Percentiles rank a stretch among this genome's conserved stretches.
Evolutionary conservation across 352 stramenopile genomes (phyloP).

Genomic region (Phytophthora aleatoria): DNA sequence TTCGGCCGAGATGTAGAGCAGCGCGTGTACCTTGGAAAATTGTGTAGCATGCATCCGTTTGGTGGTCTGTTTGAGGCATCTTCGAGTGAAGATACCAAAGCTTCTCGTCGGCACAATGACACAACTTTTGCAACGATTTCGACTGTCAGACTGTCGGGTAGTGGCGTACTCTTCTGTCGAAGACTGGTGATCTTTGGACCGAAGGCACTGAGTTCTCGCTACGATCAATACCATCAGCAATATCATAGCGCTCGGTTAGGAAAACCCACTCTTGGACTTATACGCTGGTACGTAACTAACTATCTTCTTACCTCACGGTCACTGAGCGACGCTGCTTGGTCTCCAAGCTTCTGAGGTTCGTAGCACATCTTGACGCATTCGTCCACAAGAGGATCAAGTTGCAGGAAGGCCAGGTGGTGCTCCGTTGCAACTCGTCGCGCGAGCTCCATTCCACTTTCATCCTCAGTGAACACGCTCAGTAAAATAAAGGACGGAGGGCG

Average conservation of each 20-base stretch:
- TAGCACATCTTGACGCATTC: constrained; percentile 60
- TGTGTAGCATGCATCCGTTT: constrained; percentile 53
- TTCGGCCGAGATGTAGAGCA: neutral
- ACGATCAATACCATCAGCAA: neutral
- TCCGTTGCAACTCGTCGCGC: constrained; percentile 41
- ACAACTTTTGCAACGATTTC: constrained; percentile 54
- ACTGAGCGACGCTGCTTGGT: constrained; percentile 34
- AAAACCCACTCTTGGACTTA: no score
- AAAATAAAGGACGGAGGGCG: constrained; percentile 29
- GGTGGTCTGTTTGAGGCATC: neutral
- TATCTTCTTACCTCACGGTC: constrained; percentile 50
- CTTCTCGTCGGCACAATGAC: constrained; percentile 30
- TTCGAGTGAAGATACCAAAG: neutral
- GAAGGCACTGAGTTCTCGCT: constrained; percentile 61
- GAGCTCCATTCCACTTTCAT: constrained; percentile 22
- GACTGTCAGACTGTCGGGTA: constrained; percentile 51
- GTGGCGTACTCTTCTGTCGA: constrained; percentile 49
- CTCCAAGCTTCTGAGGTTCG: constrained; percentile 53
- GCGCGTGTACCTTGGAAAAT: constrained; percentile 54
- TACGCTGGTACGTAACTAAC: no score
- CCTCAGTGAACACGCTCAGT: constrained; percentile 39
- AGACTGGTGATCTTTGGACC: constrained; percentile 45
- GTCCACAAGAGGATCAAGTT: constrained; percentile 54
- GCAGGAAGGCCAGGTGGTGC: constrained; percentile 39
- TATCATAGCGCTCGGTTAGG: no score